phyloP scores from a whole-genome alignment of 1,284 basidiomycete genomes.

The Puccinia coronata region DNA sequence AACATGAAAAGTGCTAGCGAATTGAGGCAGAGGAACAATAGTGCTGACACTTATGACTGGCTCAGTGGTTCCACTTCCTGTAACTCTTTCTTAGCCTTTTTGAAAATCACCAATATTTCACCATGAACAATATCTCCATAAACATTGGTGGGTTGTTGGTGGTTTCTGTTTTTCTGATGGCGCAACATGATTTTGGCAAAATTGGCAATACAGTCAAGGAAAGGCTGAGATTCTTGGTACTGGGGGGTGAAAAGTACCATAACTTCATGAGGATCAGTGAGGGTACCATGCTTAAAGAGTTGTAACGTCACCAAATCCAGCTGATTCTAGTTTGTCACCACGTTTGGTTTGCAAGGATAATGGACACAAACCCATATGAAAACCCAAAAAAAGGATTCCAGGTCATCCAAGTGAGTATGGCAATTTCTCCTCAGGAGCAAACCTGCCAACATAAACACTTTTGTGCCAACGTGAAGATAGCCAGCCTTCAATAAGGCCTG shows the following conservation, averaged over 20 bases:
- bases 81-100: background rate
- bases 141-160: background rate
- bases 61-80: too few relatives aligned
- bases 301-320: background rate
- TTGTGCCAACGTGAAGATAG: background rate
- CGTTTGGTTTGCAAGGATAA: background rate
- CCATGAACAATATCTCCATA: background rate
- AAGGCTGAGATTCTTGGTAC: background rate
- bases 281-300: background rate
- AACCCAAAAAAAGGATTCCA: constrained; percentile 7
- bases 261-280: background rate
- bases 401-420: background rate
- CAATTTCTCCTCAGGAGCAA: background rate
- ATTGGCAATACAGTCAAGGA: background rate
- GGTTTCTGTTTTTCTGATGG: too few relatives aligned
- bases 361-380: background rate
- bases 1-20: too few relatives aligned
- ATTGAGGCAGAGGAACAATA: too few relatives aligned
- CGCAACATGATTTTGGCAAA: background rate
- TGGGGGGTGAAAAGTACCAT: background rate
- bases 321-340: background rate
- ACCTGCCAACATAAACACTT: background rate
- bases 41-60: too few relatives aligned
- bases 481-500: background rate
- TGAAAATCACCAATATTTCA: background rate